phyloP scores from a whole-genome alignment of 306 rosid species.

The Fragaria iinumae region DNA sequence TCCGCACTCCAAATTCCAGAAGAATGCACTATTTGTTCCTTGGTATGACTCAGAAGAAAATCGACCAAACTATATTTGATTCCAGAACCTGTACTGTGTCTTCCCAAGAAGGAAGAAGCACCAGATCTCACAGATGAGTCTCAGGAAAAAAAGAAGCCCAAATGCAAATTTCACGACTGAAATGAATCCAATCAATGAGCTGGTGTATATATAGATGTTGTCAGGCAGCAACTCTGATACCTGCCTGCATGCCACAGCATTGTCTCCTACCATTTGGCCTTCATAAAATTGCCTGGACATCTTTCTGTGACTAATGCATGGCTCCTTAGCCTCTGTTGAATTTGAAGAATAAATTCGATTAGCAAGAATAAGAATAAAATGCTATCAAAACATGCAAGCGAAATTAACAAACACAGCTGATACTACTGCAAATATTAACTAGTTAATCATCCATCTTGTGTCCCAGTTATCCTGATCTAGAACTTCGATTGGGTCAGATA shows the following conservation, averaged over 20 bases:
- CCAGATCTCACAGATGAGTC: slow-evolving; percentile 75
- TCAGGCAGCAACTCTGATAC: slow-evolving; percentile 34
- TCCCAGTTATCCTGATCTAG: slow-evolving; percentile 65
- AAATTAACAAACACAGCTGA: not conserved
- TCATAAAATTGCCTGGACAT: slow-evolving; percentile 80
- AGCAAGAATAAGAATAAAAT: not conserved
- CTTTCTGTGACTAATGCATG: slow-evolving; percentile 54
- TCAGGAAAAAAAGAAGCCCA: slow-evolving; percentile 96
- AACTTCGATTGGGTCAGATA: slow-evolving; percentile 65
- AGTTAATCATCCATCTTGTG: slow-evolving; percentile 42
- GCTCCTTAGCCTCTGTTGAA: slow-evolving; percentile 77
- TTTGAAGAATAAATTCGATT: slow-evolving; percentile 31
- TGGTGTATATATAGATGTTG: not conserved
- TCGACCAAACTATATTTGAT: slow-evolving; percentile 68
- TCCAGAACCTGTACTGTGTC: slow-evolving; percentile 74
- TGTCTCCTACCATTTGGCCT: slow-evolving; percentile 84
- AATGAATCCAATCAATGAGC: slow-evolving; percentile 25
- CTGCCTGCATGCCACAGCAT: slow-evolving; percentile 84
- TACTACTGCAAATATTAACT: not conserved
- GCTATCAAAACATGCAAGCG: not conserved
- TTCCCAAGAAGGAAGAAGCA: slow-evolving; percentile 60
- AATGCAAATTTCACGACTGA: slow-evolving; percentile 74
- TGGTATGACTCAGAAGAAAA: slow-evolving; percentile 58
- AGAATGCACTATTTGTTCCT: slow-evolving; percentile 75
- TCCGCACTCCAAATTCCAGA: slow-evolving; percentile 95